A percentile compares a stretch with the other conserved stretches of the same genome.
These are phyloP conservation scores for Coemansia reversa DNA, from an alignment of 192 early-diverging fungal species.

Conservation along the genomic window DNA sequence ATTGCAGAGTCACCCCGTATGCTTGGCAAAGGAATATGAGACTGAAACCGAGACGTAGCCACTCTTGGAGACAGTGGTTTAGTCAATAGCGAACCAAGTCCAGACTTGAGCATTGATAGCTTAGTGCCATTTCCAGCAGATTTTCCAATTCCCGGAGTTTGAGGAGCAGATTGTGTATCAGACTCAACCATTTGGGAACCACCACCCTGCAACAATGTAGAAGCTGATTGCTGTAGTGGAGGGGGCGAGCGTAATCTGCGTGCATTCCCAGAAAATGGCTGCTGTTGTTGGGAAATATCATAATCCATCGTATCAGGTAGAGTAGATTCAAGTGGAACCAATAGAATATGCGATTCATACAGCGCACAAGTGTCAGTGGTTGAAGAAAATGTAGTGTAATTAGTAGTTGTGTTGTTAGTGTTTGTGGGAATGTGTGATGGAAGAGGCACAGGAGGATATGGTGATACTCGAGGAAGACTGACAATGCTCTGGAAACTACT, in stretches of 20 bases:
- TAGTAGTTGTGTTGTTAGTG: constrained; percentile 3
- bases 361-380: constrained; percentile 2
- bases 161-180: not conserved
- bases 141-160: not conserved
- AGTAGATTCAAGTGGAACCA: constrained; percentile 13
- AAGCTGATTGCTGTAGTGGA: not conserved
- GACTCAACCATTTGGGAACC: not conserved
- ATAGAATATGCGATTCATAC: constrained; percentile 19
- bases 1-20: not conserved
- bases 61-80: constrained; percentile 15
- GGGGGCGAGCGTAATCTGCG: not conserved
- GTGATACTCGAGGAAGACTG: not conserved
- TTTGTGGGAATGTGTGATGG: not conserved
- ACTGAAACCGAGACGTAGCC: not conserved
- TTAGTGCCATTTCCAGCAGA: constrained; percentile 1
- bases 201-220: not conserved
- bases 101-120: constrained; percentile 24
- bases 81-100: constrained; percentile 34
- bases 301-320: not conserved
- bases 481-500: not conserved
- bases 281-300: not conserved
- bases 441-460: not conserved
- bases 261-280: constrained; percentile 5
- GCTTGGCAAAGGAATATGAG: not conserved
- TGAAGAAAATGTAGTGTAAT: not conserved